Base-by-base conservation (phyloP, 441 rosid genomes). In the Pelargonium citronellum region DNA sequence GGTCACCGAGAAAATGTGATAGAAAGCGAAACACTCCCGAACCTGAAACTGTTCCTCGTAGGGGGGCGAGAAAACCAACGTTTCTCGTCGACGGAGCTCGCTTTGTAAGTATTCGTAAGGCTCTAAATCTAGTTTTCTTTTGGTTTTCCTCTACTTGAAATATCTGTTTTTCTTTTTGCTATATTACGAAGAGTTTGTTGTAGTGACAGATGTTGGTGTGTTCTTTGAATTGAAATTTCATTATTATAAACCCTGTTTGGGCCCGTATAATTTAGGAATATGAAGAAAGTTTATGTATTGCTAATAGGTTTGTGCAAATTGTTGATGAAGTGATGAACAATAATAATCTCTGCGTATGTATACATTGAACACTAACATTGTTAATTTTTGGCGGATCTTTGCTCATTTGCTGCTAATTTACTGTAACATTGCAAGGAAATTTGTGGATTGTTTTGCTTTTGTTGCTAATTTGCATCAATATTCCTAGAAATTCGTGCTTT, bases 1-100 rank as follows among this genome's bases (percentile, higher is more conserved):
- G 64, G 64, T 9, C 27, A 24, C 64, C 37, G 64, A 61, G 64
- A 61, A 61, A 61, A 24, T 61, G 37, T 22, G 11, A 6, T 24
- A 61, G 64, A 24, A 61, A 61, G 64, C 64, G 2, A 22, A 61
- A 61, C 27, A 30, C 10, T 11, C 64, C 11, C 44, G 44, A 41
- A 41, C 9, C 44, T 41, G 1, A 37, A 37, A 5, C 41, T 37
- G 44, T 41, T 41, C 44, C 7, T 41, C 44, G 10, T 41, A 0
- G 10, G 11, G 44, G 44, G 10, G 9, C 11, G 64, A 61, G 27
- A 34, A 61, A 22, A 20, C 22, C 12, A 17, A 13, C 64, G 64
- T 41, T 41, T 10, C 12, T 2, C 7, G 64, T 57, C 16, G 8
- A 20, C 62, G 22, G 62, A 58, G 24, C 63, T 58, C 64, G 13